phyloP scores from a whole-genome alignment of 2,329 filamentous ascomycete genomes.

The Eurotiales sp. region DNA sequence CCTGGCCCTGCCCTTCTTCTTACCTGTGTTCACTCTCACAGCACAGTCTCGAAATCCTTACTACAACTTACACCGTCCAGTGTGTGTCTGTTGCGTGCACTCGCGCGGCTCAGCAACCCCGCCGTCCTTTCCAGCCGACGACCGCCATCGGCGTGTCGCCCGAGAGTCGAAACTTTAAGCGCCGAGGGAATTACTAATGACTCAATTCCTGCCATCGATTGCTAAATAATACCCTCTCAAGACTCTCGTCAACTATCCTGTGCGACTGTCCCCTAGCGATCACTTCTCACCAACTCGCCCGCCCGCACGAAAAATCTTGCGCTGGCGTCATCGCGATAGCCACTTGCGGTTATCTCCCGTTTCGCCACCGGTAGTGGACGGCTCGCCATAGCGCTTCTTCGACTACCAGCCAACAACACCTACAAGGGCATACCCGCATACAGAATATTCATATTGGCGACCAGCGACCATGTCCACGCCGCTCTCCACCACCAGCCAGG shows the following conservation, averaged over 20 bases:
- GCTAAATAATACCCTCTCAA: too few relatives aligned
- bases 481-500: slow-evolving; percentile 22
- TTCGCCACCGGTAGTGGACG: slow-evolving; percentile 10
- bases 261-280: not conserved
- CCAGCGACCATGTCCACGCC: not conserved
- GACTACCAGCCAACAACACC: not conserved
- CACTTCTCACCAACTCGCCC: not conserved
- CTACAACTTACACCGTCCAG: too few relatives aligned
- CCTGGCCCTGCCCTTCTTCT: too few relatives aligned
- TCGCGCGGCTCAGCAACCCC: not conserved
- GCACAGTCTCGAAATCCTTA: too few relatives aligned
- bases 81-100: too few relatives aligned
- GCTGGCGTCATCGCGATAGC: slow-evolving; percentile 12
- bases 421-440: not conserved
- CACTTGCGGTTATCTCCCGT: slow-evolving; percentile 1
- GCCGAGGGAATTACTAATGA: too few relatives aligned
- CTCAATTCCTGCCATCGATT: not conserved
- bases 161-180: too few relatives aligned
- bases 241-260: not conserved
- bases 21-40: too few relatives aligned
- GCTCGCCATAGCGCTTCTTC: not conserved
- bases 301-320: not conserved
- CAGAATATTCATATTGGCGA: not conserved
- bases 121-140: too few relatives aligned
- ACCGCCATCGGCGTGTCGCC: not conserved